A percentile compares a stretch with the other conserved stretches of the same genome.
phyloP scores from a whole-genome alignment of 805 yeast species.

The Candida insectalens region DNA sequence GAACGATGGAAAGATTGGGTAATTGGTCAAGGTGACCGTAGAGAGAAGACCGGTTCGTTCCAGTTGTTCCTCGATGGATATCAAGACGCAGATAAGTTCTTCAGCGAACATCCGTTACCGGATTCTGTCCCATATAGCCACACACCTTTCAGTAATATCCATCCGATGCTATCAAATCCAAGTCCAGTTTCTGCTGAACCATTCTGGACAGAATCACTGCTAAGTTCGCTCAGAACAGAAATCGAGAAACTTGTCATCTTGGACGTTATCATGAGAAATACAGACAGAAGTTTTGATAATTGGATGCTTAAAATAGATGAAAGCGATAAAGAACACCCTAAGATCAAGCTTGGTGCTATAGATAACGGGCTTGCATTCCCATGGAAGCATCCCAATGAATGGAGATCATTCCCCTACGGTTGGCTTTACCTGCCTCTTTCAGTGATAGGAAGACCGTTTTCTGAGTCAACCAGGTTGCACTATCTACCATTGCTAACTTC shows the following conservation, averaged over 20 bases:
- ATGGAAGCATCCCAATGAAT: constrained; percentile 77
- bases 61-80: constrained; percentile 55
- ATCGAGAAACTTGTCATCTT: constrained; percentile 60
- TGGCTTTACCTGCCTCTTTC: constrained; percentile 63
- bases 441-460: constrained; percentile 60
- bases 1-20: constrained; percentile 23
- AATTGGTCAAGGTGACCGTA: constrained; percentile 21
- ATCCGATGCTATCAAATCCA: too few species aligned
- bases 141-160: not conserved
- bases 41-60: constrained; percentile 51
- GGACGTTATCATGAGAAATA: constrained; percentile 65
- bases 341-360: constrained; percentile 54
- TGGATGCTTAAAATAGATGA: constrained; percentile 66
- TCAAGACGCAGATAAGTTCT: constrained; percentile 50
- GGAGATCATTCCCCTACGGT: constrained; percentile 73
- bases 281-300: constrained; percentile 66
- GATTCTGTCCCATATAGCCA: constrained; percentile 5
- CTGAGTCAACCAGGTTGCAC: constrained; percentile 42
- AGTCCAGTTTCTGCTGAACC: too few species aligned
- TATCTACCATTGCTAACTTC: constrained; percentile 51
- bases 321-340: constrained; percentile 25
- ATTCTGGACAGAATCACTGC: constrained; percentile 29
- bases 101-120: constrained; percentile 45
- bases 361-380: constrained; percentile 71
- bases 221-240: constrained; percentile 47